Base-by-base conservation (phyloP, 2,329 filamentous ascomycete genomes). In the Fonsecaea multimorphosa region DNA sequence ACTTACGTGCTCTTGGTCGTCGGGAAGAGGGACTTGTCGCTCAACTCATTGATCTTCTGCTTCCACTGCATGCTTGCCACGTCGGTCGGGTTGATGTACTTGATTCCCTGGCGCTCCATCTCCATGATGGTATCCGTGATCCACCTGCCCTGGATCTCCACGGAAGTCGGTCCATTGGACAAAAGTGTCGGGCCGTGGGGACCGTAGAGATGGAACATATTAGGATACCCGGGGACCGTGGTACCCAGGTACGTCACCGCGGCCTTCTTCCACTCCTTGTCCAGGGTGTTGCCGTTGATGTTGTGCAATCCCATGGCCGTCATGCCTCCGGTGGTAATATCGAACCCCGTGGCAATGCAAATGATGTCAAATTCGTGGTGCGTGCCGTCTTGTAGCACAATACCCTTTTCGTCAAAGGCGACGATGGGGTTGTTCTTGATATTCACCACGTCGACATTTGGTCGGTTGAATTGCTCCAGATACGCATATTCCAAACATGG, bases 91-190 rank as follows among this genome's bases (percentile, higher is more conserved):
- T 87, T 80, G 55, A 88, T 81, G 66, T 82, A 84, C 69, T 81
- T 81, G 73, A 86, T 76, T 1, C 76, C 75, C 32, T 83, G 74
- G 0, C 70, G 67, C 63, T 79, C 73, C 68, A 87, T 88, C 71
- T 86, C 82, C 38, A 77, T 75, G 59, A 89, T 85, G 51, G 74
- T 73, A 54, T 85, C 81, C 16, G 78, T 76, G 64, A 73, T 72
- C 85, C 85, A 88, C 0, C 83, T 76, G 2, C 85, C 86, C 71
- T 89, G 86, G 0, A 85, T 71, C 70, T 87, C 84, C 14, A 84
- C 80, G 0, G 77, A 80, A 0, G 83, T 80, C 0, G 87, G 86
- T 0, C 85, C 86, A 69, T 88, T 89, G 74, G 78, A 75, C 12
- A 87, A 76, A 0, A 85, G 79, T 0, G 85, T 87, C 0, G 86